Base-by-base conservation (phyloP, 768 basidiomycete genomes). In the Sarcodon sp. region DNA sequence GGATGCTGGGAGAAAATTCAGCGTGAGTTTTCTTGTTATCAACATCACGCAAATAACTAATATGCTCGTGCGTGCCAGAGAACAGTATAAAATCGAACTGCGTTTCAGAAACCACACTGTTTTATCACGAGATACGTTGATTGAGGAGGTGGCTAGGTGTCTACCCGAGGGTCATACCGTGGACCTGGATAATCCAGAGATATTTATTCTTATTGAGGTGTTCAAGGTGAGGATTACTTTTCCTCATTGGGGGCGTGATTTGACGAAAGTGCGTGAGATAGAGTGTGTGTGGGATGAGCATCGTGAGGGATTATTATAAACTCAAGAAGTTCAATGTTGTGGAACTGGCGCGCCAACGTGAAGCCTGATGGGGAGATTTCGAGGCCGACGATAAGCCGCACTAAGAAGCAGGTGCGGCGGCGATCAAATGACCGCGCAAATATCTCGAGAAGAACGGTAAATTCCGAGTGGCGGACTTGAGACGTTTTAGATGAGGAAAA, bases 1-100 rank as follows among this genome's bases (percentile, higher is more conserved):
- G 43, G 66, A 74, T 41, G 57, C 70, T 0, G 68, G 62, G 9
- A 65, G 61, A 52, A 67, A 64, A 50, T 78, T 66, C 56, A 77
- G 63, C 44, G 83, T 79, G 59, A 47, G 69, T 59, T 36, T 21
- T 6, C 21, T 12, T 33, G 15, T n/a, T 9, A 16, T 15, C 18
- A 1, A 18, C 8, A n/a, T 3, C n/a, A 15, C 10, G 44, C 33
- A 43, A 35, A 36, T 50, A 33, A 31, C 47, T 44, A 12, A 50
- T 32, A 16, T 33, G 3, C 10, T 18, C n/a, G 41, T 21, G 33
- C 9, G 18, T 35, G 44, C 7, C 43, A 7, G 12, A 11, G n/a
- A 8, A 37, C 50, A 90, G 88, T 91, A 86, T 66, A 89, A 89
- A 61, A 77, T 90, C 35, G 87, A 90, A 55, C 57, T 87, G 45